Percentiles rank a stretch among this genome's conserved stretches.
Evolutionary conservation across 2,329 filamentous ascomycete genomes (phyloP).

Genomic region (Taxawa tesnikishii): DNA sequence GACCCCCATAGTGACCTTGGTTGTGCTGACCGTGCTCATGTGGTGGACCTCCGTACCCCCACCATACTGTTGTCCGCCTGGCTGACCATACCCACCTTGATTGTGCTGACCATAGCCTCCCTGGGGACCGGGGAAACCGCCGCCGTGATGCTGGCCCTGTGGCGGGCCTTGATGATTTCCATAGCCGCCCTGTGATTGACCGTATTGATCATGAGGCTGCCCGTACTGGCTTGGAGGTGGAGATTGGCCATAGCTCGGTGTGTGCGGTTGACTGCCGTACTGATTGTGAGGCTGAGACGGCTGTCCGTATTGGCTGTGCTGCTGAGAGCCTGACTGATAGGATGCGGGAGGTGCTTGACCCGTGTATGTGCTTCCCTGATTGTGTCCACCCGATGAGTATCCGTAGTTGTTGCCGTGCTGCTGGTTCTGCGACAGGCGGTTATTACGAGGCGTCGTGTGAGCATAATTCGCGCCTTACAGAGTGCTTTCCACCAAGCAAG

Average conservation of each 20-base stretch:
- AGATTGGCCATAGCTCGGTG: constrained; percentile 8
- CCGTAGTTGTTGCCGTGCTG: constrained; percentile 17
- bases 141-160: constrained; percentile 10
- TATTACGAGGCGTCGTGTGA: too few relatives aligned
- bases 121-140: constrained; percentile 8
- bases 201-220: constrained; percentile 7
- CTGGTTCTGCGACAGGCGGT: too few relatives aligned
- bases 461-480: constrained; percentile 8
- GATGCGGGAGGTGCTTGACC: constrained; percentile 22
- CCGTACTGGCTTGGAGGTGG: constrained; percentile 8
- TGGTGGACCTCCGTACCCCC: constrained; percentile 2
- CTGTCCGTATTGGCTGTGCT: constrained; percentile 13
- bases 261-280: constrained; percentile 8
- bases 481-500: constrained; percentile 10
- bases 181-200: constrained; percentile 7
- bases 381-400: constrained; percentile 19
- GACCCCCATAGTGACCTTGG: constrained; percentile 1
- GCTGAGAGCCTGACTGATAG: constrained; percentile 18
- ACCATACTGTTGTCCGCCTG: background rate
- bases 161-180: constrained; percentile 11
- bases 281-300: too few relatives aligned
- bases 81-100: constrained; percentile 2
- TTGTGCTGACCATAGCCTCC: constrained; percentile 10
- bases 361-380: constrained; percentile 19
- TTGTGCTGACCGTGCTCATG: constrained; percentile 5